A percentile compares a stretch with the other conserved stretches of the same genome.
These are phyloP conservation scores for Serendipita sp. DNA, from an alignment of 768 basidiomycete genomes.

Conservation along the genomic window DNA sequence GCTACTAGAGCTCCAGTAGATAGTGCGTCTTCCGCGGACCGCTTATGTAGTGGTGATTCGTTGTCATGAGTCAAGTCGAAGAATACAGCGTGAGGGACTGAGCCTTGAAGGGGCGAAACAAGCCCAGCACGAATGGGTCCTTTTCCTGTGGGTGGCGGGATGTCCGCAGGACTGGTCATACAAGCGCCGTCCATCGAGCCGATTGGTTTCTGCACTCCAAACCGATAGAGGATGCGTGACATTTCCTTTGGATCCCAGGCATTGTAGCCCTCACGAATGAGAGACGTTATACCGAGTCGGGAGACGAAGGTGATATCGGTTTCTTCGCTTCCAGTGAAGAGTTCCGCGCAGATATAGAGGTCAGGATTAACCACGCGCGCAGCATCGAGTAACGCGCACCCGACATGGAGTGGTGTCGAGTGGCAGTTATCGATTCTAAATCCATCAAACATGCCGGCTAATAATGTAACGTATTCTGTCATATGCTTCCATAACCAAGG, in stretches of 20 bases:
- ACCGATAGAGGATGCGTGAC: constrained; percentile 72
- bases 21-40: constrained; percentile 88
- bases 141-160: constrained; percentile 67
- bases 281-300: constrained; percentile 79
- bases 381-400: constrained; percentile 82
- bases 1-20: constrained; percentile 85
- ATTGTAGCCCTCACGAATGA: constrained; percentile 92
- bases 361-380: constrained; percentile 79
- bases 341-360: constrained; percentile 91
- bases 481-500: constrained; percentile 94
- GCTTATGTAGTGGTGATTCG: constrained; percentile 77
- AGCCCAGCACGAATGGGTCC: constrained; percentile 59
- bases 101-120: constrained; percentile 71
- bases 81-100: constrained; percentile 77
- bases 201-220: constrained; percentile 85
- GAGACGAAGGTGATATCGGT: constrained; percentile 87
- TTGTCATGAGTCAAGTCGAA: constrained; percentile 98
- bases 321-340: constrained; percentile 91
- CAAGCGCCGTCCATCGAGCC: constrained; percentile 91
- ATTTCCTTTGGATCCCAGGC: constrained; percentile 79
- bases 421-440: constrained; percentile 99
- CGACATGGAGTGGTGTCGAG: constrained; percentile 92
- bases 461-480: constrained; percentile 60
- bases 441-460: constrained; percentile 78
- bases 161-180: constrained; percentile 55